Evolutionary conservation across 1,284 basidiomycete genomes (phyloP), one percentile per base, ranked within the genome.

Genomic region (Leucoagaricus sp.): DNA sequence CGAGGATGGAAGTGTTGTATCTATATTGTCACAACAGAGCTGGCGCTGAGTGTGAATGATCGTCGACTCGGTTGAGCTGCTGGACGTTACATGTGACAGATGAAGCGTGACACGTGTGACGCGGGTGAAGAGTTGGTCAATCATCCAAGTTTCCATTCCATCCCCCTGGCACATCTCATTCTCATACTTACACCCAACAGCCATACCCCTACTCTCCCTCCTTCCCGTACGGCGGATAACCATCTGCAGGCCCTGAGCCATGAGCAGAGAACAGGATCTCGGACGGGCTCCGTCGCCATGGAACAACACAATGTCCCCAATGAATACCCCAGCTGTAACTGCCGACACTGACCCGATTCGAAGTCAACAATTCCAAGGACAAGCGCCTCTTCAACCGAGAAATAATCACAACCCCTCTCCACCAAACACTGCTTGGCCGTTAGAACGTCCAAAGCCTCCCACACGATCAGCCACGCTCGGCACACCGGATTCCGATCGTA

Each of bases 381-480:
- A 52, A 53, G 38, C 2, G 28, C 42, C 42, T 57, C 61, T 47
- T 21, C 63, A 66, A 36, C 63, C 58, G 29, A 55, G 66, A 46
- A 61, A 63, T 29, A 72, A 74, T 45, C 64, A 67, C 57, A 73
- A 73, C 45, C 67, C 70, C 9, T 72, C 74, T 13, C 65, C 74
- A 15, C 44, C 64, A 2, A 72, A 64, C 63, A 60, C 74, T 53
- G 62, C 73, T 50, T 74, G 75, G 53, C 63, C 77, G 28, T 72
- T 77, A 60, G 83, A 84, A 64, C 80, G 84, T 49, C 74, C 81
- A 19, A 64, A 74, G 63, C 65, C 79, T 47, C 86, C 84, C 55
- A 79, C 78, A 34, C 80, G 86, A 70, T 80, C 87, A 5, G 83
- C 84, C 42, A 89, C 87, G 2, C 66, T 81, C 54, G 76, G 79